Evolutionary conservation across 805 yeast species (phyloP).

Genomic region (Saccharomycopsis selenospora): DNA sequence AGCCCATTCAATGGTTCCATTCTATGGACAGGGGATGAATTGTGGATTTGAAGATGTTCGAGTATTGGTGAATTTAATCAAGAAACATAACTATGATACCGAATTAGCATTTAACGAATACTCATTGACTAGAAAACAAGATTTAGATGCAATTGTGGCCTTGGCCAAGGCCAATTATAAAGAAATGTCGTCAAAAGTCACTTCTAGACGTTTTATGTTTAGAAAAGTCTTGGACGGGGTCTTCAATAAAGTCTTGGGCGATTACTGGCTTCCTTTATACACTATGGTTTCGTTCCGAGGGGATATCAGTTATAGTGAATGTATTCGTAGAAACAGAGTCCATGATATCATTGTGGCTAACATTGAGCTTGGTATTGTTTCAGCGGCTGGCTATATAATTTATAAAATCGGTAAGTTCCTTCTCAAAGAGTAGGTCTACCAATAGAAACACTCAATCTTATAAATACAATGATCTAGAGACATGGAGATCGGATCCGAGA

Average conservation of each 20-base stretch:
- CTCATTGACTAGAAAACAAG: conserved; percentile 49
- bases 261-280: conserved; percentile 76
- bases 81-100: conserved; percentile 33
- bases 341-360: conserved; percentile 45
- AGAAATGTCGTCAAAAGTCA: conserved; percentile 83
- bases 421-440: too few relatives aligned
- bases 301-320: conserved; percentile 70
- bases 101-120: conserved; percentile 47
- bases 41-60: conserved; percentile 91
- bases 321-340: conserved; percentile 45
- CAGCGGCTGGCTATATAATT: conserved; percentile 1
- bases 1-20: conserved; percentile 97
- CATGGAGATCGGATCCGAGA: too few relatives aligned
- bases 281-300: conserved; percentile 88
- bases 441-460: too few relatives aligned
- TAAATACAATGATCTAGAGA: too few relatives aligned
- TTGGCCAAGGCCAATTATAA: conserved; percentile 74
- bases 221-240: conserved; percentile 63
- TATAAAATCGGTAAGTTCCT: conserved; percentile 4
- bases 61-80: conserved; percentile 48
- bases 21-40: conserved; percentile 95
- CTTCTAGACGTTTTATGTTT: conserved; percentile 48
- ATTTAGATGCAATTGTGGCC: conserved; percentile 66
- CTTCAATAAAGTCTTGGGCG: conserved; percentile 51
- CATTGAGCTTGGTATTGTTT: conserved; percentile 20